Conservation (phyloP, 306 rosid genomes). For the Trichosanthes cucumerina region DNA sequence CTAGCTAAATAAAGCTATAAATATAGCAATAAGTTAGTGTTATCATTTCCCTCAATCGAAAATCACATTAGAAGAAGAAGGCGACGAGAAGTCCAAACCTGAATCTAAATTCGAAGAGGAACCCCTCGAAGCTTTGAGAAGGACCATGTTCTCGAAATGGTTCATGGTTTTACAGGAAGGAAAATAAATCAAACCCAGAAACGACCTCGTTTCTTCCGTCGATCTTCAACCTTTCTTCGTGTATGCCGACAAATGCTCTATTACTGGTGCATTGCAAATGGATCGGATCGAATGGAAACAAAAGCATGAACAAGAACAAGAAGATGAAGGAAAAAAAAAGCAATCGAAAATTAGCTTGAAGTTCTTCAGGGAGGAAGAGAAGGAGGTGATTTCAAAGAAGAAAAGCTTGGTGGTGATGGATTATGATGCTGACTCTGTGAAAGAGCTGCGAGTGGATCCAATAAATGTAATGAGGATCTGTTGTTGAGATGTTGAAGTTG, state of each 20-base stretch:
- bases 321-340: slow-evolving; percentile 21
- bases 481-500: slow-evolving; percentile 66
- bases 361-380: slow-evolving; percentile 70
- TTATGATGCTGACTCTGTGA: slow-evolving; percentile 38
- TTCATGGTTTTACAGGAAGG: slow-evolving; percentile 74
- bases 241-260: slow-evolving; percentile 54
- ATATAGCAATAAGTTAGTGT: too few relatives aligned
- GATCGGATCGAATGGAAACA: slow-evolving; percentile 19
- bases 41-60: slow-evolving; percentile 41
- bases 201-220: background rate
- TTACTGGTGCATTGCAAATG: slow-evolving; percentile 80
- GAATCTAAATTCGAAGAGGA: slow-evolving; percentile 10
- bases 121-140: slow-evolving; percentile 30
- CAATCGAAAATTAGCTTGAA: slow-evolving; percentile 35
- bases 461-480: slow-evolving; percentile 20
- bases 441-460: slow-evolving; percentile 63
- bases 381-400: slow-evolving; percentile 10
- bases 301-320: background rate
- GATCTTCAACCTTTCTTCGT: background rate
- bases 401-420: slow-evolving; percentile 48
- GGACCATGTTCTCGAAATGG: slow-evolving; percentile 69
- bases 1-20: too few relatives aligned
- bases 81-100: background rate
- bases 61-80: slow-evolving; percentile 41
- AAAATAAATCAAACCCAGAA: slow-evolving; percentile 22